These are phyloP conservation scores for Jamesozyma lodderae DNA, from an alignment of 805 yeast genomes.

Conservation along the genomic window DNA sequence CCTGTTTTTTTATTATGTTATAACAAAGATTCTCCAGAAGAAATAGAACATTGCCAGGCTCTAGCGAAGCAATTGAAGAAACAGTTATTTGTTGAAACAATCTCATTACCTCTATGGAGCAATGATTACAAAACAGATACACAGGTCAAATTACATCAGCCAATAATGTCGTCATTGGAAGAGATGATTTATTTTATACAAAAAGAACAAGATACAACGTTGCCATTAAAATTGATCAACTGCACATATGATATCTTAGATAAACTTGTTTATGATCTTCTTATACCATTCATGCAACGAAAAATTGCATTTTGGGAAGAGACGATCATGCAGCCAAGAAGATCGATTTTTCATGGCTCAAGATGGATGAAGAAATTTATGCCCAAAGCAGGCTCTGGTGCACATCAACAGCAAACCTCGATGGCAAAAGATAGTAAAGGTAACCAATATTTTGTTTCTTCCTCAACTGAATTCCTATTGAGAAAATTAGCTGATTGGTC, in stretches of 20 bases:
- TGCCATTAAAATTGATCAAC: conserved; percentile 18
- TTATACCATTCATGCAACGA: conserved; percentile 76
- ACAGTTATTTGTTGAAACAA: conserved; percentile 32
- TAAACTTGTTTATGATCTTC: conserved; percentile 16
- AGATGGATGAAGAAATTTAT: conserved; percentile 42
- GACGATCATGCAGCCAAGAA: conserved; percentile 63
- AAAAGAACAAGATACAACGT: conserved; percentile 4
- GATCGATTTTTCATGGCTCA: conserved; percentile 63
- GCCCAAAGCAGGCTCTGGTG: conserved; percentile 10
- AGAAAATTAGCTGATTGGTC: conserved; percentile 89
- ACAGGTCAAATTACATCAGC: conserved; percentile 22
- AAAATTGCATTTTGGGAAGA: conserved; percentile 82
- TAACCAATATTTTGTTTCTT: conserved; percentile 51
- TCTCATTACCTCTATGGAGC: conserved; percentile 25
- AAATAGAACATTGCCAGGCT: conserved; percentile 35
- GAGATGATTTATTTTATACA: conserved; percentile 17
- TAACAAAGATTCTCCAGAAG: conserved; percentile 37
- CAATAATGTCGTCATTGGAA: conserved; percentile 25
- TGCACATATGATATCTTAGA: conserved; percentile 22
- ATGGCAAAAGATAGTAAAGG: conserved; percentile 37
- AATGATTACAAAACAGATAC: neutral
- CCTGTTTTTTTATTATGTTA: conserved; percentile 45
- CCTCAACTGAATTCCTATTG: conserved; percentile 61
- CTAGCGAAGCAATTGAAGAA: conserved; percentile 35
- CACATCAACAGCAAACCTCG: conserved; percentile 10